phyloP scores from a whole-genome alignment of 2,329 filamentous ascomycete genomes.

The Endoconidiophora polonica region DNA sequence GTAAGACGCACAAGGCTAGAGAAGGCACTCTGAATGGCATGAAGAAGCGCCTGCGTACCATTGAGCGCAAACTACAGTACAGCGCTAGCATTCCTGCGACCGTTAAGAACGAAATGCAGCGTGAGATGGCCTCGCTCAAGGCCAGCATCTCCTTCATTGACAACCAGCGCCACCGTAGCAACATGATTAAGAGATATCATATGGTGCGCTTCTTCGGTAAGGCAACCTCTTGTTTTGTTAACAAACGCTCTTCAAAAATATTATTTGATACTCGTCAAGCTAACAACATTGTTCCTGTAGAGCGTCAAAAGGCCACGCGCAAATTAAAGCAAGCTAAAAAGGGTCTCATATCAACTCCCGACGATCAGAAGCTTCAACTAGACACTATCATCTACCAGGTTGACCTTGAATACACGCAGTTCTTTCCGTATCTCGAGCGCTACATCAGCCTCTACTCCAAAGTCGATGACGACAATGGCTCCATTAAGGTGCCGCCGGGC shows the following conservation, averaged over 20 bases:
- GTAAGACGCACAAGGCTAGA: conserved; percentile 27
- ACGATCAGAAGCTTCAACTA: conserved; percentile 33
- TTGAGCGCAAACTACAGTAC: conserved; percentile 47
- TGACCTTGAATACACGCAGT: conserved; percentile 58
- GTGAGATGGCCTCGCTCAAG: conserved; percentile 51
- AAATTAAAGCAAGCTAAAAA: conserved; percentile 44
- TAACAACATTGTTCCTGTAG: conserved; percentile 22
- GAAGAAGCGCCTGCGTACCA: conserved; percentile 55
- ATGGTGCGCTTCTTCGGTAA: conserved; percentile 73
- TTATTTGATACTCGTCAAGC: no score
- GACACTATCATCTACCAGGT: conserved; percentile 54
- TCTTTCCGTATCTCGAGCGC: conserved; percentile 51
- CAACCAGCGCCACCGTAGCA: conserved; percentile 42
- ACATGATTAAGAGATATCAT: conserved; percentile 66
- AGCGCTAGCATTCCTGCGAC: conserved; percentile 49
- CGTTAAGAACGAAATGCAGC: conserved; percentile 51
- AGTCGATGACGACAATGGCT: conserved; percentile 22
- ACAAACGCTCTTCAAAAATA: no score
- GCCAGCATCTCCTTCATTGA: conserved; percentile 43
- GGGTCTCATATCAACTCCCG: conserved; percentile 37
- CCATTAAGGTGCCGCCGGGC: conserved; percentile 25
- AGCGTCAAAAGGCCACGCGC: conserved; percentile 56
- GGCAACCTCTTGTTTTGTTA: conserved; percentile 16
- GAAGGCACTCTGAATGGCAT: conserved; percentile 39
- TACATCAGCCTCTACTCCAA: conserved; percentile 50